These are phyloP conservation scores for Adansonia grandidieri DNA, from an alignment of 441 rosid genomes.

Conservation along the genomic window DNA sequence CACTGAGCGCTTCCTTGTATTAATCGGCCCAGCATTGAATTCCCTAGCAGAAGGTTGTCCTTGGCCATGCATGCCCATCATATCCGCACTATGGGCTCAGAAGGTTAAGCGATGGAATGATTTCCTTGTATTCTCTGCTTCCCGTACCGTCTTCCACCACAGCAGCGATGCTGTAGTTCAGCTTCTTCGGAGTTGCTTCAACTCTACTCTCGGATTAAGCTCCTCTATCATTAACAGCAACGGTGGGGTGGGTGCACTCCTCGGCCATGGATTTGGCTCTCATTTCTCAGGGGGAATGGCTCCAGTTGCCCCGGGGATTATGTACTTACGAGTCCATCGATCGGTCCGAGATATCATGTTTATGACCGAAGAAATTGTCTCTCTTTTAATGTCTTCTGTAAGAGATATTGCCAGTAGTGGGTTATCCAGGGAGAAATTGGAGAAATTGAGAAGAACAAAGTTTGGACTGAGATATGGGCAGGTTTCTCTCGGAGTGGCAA, in stretches of 20 bases:
- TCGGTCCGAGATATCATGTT: conserved; percentile 76
- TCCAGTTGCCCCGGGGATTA: conserved; percentile 91
- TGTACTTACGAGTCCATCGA: conserved; percentile 79
- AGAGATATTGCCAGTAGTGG: conserved; percentile 71
- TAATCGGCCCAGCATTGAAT: conserved; percentile 76
- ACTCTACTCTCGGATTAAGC: conserved; percentile 66
- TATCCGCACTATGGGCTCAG: conserved; percentile 89
- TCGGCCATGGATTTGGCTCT: conserved; percentile 95
- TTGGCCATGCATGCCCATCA: conserved; percentile 97
- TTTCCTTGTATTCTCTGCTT: conserved; percentile 83
- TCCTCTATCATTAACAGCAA: conserved; percentile 61
- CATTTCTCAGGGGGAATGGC: conserved; percentile 77
- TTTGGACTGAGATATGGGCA: conserved; percentile 77
- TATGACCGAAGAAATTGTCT: conserved; percentile 82
- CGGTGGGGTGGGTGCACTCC: conserved; percentile 92
- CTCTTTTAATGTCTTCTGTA: conserved; percentile 81
- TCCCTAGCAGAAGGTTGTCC: conserved; percentile 89
- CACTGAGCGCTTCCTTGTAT: conserved; percentile 66
- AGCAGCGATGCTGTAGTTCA: conserved; percentile 91
- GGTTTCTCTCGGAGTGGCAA: conserved; percentile 77
- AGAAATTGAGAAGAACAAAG: conserved; percentile 66
- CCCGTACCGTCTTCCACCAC: conserved; percentile 88
- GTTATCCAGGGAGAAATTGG: conserved; percentile 52
- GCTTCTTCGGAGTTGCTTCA: conserved; percentile 85
- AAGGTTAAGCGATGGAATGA: conserved; percentile 97